Base-by-base conservation (phyloP, 768 basidiomycete species). In the Sutorius australiensis region DNA sequence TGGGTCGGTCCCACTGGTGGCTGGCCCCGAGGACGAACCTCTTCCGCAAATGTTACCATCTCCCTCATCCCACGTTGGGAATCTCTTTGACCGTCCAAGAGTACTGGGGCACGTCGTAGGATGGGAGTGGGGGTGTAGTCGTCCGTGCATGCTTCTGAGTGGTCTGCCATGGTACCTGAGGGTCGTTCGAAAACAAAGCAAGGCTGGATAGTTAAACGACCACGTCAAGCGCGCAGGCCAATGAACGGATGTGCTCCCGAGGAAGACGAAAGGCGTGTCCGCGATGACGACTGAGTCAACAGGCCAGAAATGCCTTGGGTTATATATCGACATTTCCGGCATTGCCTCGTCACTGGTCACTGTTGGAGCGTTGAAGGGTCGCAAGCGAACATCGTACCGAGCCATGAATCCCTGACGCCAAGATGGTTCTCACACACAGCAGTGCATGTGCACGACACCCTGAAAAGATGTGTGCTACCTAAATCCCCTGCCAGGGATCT, bases 21-120 rank as follows among this genome's bases (percentile, higher is more conserved):
- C 46, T 28, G 55, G 42, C 42, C 30, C 19, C 14, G 27, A 16
- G 17, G 27, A 7, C 4, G 17, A 17, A 30, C 2, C 36, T 59
- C 32, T 34, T 13, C 51, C 5, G 50, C 34, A 31, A 55, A 53
- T 3, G 12, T 34, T 12, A 53, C 17, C 17, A 43, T 46, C 21
- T 62, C 58, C 33, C 27, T 38, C 32, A 45, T 19, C 27, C 19
- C 49, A 12, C 10, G 47, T 5, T 60, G 56, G 28, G 61, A 64
- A 28, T 68, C 64, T 36, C 65, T 62, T 19, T 67, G 67, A 55
- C 63, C 67, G n/a, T 66, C 65, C 34, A 69, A 53, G 42, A 78
- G 54, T 48, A 65, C 70, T 12, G 67, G 67, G 2, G 77, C 76
- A n/a, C 77, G 69, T 45, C 65, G 71, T 5, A 78, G 60, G 30